phyloP scores from a whole-genome alignment of 257 asterid genomes.

The Jacaranda copaia region DNA sequence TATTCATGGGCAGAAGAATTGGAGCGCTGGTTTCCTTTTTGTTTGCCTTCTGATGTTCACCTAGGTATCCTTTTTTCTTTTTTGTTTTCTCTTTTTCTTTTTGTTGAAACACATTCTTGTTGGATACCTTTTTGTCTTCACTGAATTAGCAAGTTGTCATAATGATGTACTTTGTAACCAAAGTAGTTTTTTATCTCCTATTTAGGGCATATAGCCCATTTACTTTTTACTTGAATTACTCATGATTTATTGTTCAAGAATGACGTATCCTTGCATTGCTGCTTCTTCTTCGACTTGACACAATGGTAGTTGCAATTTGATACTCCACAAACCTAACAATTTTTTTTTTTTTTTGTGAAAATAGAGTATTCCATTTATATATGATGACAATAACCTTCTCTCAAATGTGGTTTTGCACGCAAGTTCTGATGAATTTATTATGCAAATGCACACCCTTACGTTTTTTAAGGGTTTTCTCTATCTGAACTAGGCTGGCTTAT shows the following conservation, averaged over 20 bases:
- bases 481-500: slow-evolving; percentile 5
- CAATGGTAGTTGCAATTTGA: not conserved
- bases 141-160: not conserved
- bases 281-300: slow-evolving; percentile 13
- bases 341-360: not conserved
- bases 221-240: not conserved
- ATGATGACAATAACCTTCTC: slow-evolving; percentile 8
- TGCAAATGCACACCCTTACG: not conserved
- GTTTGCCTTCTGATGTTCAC: slow-evolving; percentile 92
- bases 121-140: slow-evolving; percentile 11
- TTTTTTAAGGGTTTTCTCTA: slow-evolving; percentile 1
- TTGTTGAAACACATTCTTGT: slow-evolving; percentile 10
- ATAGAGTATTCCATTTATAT: not conserved
- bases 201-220: slow-evolving; percentile 7
- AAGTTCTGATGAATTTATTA: slow-evolving; percentile 14
- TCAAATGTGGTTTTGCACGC: slow-evolving; percentile 28
- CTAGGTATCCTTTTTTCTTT: slow-evolving; percentile 61
- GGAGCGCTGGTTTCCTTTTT: slow-evolving; percentile 91
- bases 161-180: slow-evolving; percentile 14
- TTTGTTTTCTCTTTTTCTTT: not conserved
- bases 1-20: slow-evolving; percentile 95
- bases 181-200: not conserved
- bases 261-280: slow-evolving; percentile 30
- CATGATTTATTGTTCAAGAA: slow-evolving; percentile 22
- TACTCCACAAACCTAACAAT: not conserved